Evolutionary conservation across 305 asterid genomes (phyloP).

Genomic region (Plantago coronopus): DNA sequence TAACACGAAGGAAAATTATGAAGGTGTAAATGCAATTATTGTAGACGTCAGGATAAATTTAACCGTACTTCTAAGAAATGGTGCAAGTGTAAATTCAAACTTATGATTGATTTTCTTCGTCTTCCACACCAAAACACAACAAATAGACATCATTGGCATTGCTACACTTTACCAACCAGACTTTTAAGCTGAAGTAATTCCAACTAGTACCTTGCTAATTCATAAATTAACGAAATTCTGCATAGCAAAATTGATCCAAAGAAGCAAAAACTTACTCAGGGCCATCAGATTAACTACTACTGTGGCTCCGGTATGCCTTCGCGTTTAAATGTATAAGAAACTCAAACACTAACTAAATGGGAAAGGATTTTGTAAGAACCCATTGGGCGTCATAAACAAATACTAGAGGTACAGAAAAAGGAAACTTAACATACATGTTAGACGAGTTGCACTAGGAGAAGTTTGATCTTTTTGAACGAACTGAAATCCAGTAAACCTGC

Average conservation of each 20-base stretch:
- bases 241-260: neutral
- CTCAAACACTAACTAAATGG: neutral
- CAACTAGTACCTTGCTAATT: neutral
- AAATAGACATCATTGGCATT: neutral
- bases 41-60: neutral
- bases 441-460: conserved; percentile 36
- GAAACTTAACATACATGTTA: conserved; percentile 47
- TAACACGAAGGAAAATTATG: neutral
- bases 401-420: conserved; percentile 1
- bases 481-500: conserved; percentile 90
- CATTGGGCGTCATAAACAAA: neutral
- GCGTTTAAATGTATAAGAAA: neutral
- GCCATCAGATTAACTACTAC: conserved; percentile 3
- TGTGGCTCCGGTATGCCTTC: neutral
- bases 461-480: conserved; percentile 59
- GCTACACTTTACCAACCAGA: neutral
- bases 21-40: neutral
- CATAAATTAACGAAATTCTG: neutral
- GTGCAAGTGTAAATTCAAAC: neutral
- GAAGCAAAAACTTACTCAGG: neutral
- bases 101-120: neutral
- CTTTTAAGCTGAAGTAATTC: no score
- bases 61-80: neutral
- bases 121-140: neutral
- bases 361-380: conserved; percentile 1